Evolutionary conservation across 176 grass and related monocot genomes (phyloP), one percentile per base, ranked within the genome.

Genomic region (Pontederia paniculata): DNA sequence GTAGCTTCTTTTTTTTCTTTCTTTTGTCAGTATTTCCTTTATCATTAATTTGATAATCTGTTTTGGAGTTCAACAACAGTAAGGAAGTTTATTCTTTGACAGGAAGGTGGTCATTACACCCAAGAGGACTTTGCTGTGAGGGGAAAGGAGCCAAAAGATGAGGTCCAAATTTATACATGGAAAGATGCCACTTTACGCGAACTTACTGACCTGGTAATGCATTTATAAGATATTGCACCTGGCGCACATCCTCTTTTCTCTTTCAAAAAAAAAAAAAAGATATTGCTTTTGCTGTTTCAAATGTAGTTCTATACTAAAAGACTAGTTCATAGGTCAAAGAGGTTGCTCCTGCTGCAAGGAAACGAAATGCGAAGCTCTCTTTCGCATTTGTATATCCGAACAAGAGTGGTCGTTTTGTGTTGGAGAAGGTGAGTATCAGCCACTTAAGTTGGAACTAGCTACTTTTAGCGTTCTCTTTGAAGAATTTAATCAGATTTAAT

Each of bases 111-210:
- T 1, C 86, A 97, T 80, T 86, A 97, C 75, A 47, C 76, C 15
- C 76, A 89, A 43, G 93, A 90, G 68, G 93, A 97, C 9, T 97
- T 97, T 78, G 70, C 83, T 45, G 80, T 84, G 56, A 88, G 93
- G 76, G 93, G 83, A 22, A 97, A 97, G 76, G 93, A 97, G 46
- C 91, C 91, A 12, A 97, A 97, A 84, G 86, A 90, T 69, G 93
- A 97, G 59, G 86, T 97, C 44, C 93, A 97, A 68, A 97, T 97
- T 70, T 97, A 97, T 65, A 97, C 86, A 15, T 97, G 93, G 86
- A 97, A 90, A 68, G 93, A 90, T 81, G 93, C 93, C 17, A 88
- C 86, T 8, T 77, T 97, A 9, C 79, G 80, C 1, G 93, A 97
- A 67, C 86, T 97, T 8, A 97, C 86, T 55, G 93, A 97, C 70